phyloP scores from a whole-genome alignment of 352 stramenopile species.

The Vaucheria bursata region DNA sequence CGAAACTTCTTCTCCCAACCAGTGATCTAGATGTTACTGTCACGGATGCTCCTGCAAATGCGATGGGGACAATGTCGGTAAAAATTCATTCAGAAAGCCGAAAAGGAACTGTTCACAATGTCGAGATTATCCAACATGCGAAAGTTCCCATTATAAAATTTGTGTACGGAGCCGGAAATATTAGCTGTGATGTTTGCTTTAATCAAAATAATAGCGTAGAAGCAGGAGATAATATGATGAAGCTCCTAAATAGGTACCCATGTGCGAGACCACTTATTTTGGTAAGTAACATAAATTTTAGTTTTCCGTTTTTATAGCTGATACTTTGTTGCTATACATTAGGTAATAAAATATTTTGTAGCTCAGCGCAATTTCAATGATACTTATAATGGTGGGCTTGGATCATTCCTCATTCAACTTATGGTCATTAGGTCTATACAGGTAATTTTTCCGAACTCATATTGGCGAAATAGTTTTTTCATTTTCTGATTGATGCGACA shows the following conservation, averaged over 20 bases:
- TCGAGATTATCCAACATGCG: conserved; percentile 21
- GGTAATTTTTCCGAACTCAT: too few species aligned
- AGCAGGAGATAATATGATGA: neutral
- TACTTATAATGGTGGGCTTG: conserved; percentile 47
- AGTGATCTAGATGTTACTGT: conserved; percentile 5
- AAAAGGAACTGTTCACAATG: neutral
- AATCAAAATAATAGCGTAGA: conserved; percentile 30
- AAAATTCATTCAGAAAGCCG: neutral
- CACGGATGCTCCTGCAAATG: neutral
- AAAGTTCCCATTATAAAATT: conserved; percentile 44
- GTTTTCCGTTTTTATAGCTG: neutral
- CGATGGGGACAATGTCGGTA: neutral
- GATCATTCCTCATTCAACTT: conserved; percentile 48
- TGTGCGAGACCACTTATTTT: neutral
- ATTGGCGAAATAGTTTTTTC: too few species aligned
- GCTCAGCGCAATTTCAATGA: conserved; percentile 47
- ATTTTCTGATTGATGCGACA: too few species aligned
- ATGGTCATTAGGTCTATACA: neutral
- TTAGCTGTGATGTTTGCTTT: conserved; percentile 40
- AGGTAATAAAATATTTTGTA: conserved; percentile 43
- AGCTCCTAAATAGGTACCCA: neutral
- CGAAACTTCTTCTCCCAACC: neutral
- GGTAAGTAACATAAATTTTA: neutral
- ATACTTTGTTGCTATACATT: neutral
- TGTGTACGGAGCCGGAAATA: conserved; percentile 2